phyloP scores from a whole-genome alignment of 1,284 basidiomycete species.

The Thecaphora thlaspeos region DNA sequence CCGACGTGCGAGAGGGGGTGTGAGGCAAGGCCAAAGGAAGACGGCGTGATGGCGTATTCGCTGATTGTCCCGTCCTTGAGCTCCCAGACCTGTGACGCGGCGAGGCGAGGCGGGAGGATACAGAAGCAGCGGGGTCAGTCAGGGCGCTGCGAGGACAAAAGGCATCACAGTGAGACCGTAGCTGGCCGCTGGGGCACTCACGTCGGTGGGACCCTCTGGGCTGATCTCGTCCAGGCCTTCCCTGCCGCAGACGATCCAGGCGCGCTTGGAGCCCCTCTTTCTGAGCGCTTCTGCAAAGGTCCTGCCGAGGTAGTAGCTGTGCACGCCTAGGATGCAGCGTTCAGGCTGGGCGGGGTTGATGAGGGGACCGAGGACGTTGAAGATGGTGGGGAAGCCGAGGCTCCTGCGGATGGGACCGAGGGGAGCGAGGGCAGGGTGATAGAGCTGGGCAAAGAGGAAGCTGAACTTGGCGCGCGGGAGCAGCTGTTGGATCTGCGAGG shows the following conservation, averaged over 20 bases:
- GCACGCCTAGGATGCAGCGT: conserved; percentile 84
- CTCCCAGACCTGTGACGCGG: conserved; percentile 49
- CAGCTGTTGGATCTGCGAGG: conserved; percentile 58
- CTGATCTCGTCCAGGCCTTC: conserved; percentile 94
- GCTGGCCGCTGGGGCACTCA: conserved; percentile 55
- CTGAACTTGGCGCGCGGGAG: conserved; percentile 67
- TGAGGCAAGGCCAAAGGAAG: conserved; percentile 42
- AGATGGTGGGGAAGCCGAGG: conserved; percentile 93
- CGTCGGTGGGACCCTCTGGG: conserved; percentile 77
- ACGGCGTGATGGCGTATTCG: conserved; percentile 41
- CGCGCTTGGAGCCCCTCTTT: conserved; percentile 69
- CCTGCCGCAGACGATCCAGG: conserved; percentile 87
- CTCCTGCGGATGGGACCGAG: conserved; percentile 81
- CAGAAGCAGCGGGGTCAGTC: too few relatives aligned
- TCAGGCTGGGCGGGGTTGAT: conserved; percentile 84
- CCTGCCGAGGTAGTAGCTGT: conserved; percentile 76
- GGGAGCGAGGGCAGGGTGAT: conserved; percentile 81
- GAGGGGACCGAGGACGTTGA: conserved; percentile 91
- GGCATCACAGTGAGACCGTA: too few relatives aligned
- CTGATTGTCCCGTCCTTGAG: conserved; percentile 33
- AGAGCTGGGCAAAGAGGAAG: conserved; percentile 90
- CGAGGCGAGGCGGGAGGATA: too few relatives aligned
- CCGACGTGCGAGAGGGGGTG: conserved; percentile 49
- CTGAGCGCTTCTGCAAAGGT: conserved; percentile 77
- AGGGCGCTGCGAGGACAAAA: too few relatives aligned